phyloP scores from a whole-genome alignment of 768 basidiomycete species.

The Amyloporia xantha region DNA sequence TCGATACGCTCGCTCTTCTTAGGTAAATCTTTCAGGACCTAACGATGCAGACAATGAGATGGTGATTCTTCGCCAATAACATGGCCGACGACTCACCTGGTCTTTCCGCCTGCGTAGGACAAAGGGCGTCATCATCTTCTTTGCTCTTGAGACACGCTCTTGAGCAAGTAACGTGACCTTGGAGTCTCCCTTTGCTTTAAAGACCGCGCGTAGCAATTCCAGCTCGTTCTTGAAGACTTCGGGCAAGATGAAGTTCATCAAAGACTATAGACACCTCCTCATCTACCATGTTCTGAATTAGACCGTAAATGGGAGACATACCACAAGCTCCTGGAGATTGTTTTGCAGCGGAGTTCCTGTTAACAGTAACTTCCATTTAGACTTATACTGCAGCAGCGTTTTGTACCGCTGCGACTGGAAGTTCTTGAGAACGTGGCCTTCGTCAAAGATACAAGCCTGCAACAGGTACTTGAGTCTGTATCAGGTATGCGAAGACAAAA shows the following conservation, averaged over 20 bases:
- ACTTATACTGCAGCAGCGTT: slow-evolving; percentile 75
- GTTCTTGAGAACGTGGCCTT: slow-evolving; percentile 96
- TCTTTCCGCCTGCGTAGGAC: slow-evolving; percentile 96
- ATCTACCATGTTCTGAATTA: slow-evolving; percentile 1
- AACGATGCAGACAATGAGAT: not conserved
- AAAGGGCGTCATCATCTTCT: slow-evolving; percentile 99
- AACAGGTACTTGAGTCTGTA: not conserved
- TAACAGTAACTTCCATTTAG: slow-evolving; percentile 84
- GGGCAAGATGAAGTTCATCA: slow-evolving; percentile 97
- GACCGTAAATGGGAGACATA: slow-evolving; percentile 34
- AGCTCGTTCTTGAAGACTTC: slow-evolving; percentile 77
- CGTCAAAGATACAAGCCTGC: slow-evolving; percentile 92
- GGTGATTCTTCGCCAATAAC: not conserved
- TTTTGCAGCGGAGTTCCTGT: slow-evolving; percentile 96
- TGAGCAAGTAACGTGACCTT: slow-evolving; percentile 84
- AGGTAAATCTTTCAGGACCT: slow-evolving; percentile 92
- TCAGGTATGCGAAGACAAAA: not conserved
- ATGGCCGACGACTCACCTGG: slow-evolving; percentile 61
- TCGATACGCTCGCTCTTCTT: slow-evolving; percentile 90
- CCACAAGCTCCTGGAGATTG: slow-evolving; percentile 84
- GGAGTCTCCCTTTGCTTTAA: slow-evolving; percentile 94
- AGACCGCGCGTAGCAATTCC: slow-evolving; percentile 82
- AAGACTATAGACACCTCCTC: slow-evolving; percentile 48
- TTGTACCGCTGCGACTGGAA: slow-evolving; percentile 96
- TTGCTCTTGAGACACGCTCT: slow-evolving; percentile 89